A percentile compares a stretch with the other conserved stretches of the same genome.
phyloP scores from a whole-genome alignment of 2,329 filamentous ascomycete species.

The Calonectria hawksworthii region DNA sequence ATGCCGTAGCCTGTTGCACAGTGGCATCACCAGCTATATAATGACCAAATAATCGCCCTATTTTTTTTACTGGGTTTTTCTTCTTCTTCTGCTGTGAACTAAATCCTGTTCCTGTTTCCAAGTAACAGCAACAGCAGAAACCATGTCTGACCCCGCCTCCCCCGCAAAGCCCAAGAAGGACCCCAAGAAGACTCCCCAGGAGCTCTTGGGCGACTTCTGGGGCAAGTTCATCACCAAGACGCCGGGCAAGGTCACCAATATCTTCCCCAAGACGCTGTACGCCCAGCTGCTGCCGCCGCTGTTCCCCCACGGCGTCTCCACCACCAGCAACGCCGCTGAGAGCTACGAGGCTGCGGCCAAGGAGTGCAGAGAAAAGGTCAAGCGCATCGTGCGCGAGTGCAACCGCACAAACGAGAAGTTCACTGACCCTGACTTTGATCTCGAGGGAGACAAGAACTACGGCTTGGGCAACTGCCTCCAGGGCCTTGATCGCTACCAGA shows the following conservation, averaged over 20 bases:
- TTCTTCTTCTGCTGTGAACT: not conserved
- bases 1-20: not conserved
- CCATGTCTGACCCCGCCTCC: not conserved
- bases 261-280: conserved; percentile 59
- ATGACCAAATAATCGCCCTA: not conserved
- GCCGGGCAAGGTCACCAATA: conserved; percentile 59
- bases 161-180: conserved; percentile 1
- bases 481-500: conserved; percentile 46
- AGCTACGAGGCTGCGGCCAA: conserved; percentile 52
- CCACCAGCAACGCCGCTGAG: conserved; percentile 54
- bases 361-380: conserved; percentile 48
- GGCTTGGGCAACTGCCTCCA: conserved; percentile 54
- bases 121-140: not conserved
- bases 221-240: conserved; percentile 56
- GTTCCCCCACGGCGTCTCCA: conserved; percentile 32
- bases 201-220: conserved; percentile 58
- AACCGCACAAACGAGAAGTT: conserved; percentile 61
- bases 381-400: conserved; percentile 59
- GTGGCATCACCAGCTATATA: not conserved
- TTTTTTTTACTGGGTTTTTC: not conserved
- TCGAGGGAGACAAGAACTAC: conserved; percentile 56
- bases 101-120: not conserved
- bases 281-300: conserved; percentile 41
- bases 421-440: conserved; percentile 60
- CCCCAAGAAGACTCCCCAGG: conserved; percentile 50